These are phyloP conservation scores for Boletus hoseneyae DNA, from an alignment of 1,284 basidiomycete species.

Conservation along the genomic window DNA sequence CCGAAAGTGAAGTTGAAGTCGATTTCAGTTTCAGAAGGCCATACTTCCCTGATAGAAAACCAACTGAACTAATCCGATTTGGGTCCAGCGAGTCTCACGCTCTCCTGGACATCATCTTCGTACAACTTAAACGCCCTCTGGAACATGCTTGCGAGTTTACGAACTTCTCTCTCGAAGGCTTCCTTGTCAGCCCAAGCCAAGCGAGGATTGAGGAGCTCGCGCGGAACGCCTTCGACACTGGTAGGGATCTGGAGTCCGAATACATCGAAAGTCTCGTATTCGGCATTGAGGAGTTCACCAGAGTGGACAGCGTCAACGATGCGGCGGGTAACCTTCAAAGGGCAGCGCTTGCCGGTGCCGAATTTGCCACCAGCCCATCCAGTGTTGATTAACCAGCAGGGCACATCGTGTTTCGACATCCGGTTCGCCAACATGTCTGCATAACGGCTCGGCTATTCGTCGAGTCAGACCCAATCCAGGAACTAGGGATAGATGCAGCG, in stretches of 20 bases:
- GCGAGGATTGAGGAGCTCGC: constrained; percentile 83
- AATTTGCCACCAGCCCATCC: constrained; percentile 98
- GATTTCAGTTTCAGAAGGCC: constrained; percentile 1
- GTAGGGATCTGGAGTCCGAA: constrained; percentile 86
- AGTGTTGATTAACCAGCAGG: constrained; percentile 99
- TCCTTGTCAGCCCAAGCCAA: constrained; percentile 85
- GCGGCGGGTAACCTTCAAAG: constrained; percentile 91
- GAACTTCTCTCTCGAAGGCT: constrained; percentile 81
- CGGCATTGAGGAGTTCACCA: constrained; percentile 83
- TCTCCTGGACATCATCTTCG: constrained; percentile 76
- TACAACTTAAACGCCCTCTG: constrained; percentile 88
- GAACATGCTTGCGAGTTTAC: constrained; percentile 91
- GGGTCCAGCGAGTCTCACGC: constrained; percentile 80
- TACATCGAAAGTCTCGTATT: constrained; percentile 81
- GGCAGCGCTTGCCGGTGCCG: constrained; percentile 88
- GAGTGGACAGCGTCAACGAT: constrained; percentile 98
- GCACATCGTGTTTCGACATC: constrained; percentile 88
- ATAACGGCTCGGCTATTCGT: constrained; percentile 79
- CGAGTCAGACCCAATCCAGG: background rate
- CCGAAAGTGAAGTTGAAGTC: background rate
- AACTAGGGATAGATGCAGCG: constrained; percentile 22
- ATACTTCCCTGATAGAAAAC: background rate
- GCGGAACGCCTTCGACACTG: constrained; percentile 76
- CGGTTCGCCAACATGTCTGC: constrained; percentile 96
- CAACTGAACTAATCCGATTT: constrained; percentile 24